Evolutionary conservation across 2,329 filamentous ascomycete genomes (phyloP).

Genomic region (Nothophoma quercina): DNA sequence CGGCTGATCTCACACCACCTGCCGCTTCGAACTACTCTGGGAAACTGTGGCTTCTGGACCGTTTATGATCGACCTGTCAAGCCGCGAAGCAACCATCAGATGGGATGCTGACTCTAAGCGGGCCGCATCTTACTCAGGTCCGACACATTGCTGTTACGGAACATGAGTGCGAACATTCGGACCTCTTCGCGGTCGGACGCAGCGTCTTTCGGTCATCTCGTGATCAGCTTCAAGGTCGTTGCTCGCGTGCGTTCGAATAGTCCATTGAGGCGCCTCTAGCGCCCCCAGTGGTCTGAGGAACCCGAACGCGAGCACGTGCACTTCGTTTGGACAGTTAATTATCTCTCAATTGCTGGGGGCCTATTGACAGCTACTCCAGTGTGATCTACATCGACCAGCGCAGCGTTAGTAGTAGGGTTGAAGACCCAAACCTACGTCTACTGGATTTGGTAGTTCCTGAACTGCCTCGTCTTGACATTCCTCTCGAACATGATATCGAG

Average conservation of each 20-base stretch:
- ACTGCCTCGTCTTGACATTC: slow-evolving; percentile 21
- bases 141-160: no score
- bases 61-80: slow-evolving; percentile 3
- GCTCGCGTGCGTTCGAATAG: not conserved
- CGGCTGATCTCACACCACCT: slow-evolving; percentile 4
- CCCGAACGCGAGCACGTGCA: not conserved
- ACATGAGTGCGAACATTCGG: not conserved
- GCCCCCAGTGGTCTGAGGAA: not conserved
- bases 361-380: not conserved
- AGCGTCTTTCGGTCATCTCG: not conserved
- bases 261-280: not conserved
- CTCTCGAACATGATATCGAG: slow-evolving; percentile 50
- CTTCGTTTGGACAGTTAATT: not conserved
- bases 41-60: not conserved
- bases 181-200: no score
- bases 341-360: not conserved
- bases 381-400: no score
- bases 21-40: slow-evolving; percentile 1
- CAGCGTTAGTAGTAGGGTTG: not conserved
- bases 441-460: slow-evolving; percentile 14
- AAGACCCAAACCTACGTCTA: not conserved
- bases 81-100: not conserved
- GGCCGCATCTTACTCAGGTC: not conserved
- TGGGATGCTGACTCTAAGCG: not conserved
- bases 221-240: not conserved